Base-by-base conservation (phyloP, 306 rosid genomes). In the Argentina anserina region DNA sequence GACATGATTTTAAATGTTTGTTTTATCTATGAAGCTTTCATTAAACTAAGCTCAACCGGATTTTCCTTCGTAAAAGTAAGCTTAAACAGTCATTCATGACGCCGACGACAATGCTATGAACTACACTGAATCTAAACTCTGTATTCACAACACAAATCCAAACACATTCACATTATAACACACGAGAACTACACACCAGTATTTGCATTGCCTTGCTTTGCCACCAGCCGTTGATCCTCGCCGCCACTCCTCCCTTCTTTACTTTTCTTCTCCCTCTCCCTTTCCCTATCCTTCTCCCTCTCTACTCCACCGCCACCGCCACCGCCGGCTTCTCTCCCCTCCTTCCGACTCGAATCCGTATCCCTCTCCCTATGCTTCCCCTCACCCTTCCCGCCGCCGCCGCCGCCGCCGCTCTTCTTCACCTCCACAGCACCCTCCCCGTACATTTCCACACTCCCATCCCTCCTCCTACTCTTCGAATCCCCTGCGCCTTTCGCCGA, bases 341-440 rank as follows among this genome's bases (percentile, higher is more conserved):
- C 97, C 87, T 86, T 92, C 52, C 97, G 88, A 60, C 87, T 87
- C 0, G 87, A 87, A 71, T 91, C 99, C 81, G 63, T 74, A 60
- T 74, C 99, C 80, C 82, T 79, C 6, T 80, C 99, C 80, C 83
- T 80, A 66, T 90, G 92, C 91, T 87, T 91, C 76, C 96, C 97
- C 36, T 88, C 96, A 39, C 88, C 74, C 82, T 83, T 90, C 5
- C 91, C 83, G 64, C 97, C 76, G 60, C 70, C 28, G 58, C 36
- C 2, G 58, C 36, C 2, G 5, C 46, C 34, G 18, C 41, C 18
- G 13, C 87, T 89, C 92, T 85, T 94, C 86, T 81, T 92, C 66
- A 64, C 77, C 74, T 86, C 99, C 52, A 85, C 90, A 7, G n/a
- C n/a, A n/a, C n/a, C 88, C 81, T 88, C 97, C 20, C 82, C 93